These are phyloP conservation scores for Corylus heterophylla DNA, from an alignment of 306 rosid species.

Conservation along the genomic window DNA sequence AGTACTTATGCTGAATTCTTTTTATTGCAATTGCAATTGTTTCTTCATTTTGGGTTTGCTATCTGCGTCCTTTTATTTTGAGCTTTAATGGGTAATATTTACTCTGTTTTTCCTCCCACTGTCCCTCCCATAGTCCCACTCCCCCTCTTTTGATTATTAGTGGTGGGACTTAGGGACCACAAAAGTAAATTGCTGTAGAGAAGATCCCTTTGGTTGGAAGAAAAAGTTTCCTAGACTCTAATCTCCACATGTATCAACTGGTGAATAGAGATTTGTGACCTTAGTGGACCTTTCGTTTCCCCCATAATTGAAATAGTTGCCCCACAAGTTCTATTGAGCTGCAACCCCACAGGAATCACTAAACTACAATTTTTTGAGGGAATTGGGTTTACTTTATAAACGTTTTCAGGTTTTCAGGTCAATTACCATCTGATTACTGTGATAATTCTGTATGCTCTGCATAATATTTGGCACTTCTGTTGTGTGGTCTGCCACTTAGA, in stretches of 20 bases:
- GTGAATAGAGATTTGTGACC: background rate
- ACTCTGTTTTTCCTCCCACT: background rate
- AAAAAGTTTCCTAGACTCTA: background rate
- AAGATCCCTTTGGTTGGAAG: background rate
- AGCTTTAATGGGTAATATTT: background rate
- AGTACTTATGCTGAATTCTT: background rate
- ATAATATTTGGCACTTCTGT: conserved; percentile 2
- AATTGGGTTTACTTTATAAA: background rate
- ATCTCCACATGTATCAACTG: background rate
- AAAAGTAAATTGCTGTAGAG: conserved; percentile 1
- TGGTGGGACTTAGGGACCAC: conserved; percentile 6
- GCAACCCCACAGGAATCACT: background rate
- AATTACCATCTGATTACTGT: background rate
- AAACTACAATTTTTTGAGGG: background rate
- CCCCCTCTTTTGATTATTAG: background rate
- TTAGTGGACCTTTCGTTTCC: conserved; percentile 4
- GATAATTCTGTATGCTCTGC: background rate
- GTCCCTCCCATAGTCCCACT: background rate
- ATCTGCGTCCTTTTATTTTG: background rate
- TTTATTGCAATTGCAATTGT: background rate
- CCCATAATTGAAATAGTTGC: background rate
- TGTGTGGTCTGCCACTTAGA: conserved; percentile 6
- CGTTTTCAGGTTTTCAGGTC: background rate
- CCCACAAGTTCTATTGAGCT: background rate
- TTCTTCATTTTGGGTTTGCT: background rate